These are phyloP conservation scores for Trichophaea hybrida DNA, from an alignment of 2,329 filamentous ascomycete species.

Conservation along the genomic window DNA sequence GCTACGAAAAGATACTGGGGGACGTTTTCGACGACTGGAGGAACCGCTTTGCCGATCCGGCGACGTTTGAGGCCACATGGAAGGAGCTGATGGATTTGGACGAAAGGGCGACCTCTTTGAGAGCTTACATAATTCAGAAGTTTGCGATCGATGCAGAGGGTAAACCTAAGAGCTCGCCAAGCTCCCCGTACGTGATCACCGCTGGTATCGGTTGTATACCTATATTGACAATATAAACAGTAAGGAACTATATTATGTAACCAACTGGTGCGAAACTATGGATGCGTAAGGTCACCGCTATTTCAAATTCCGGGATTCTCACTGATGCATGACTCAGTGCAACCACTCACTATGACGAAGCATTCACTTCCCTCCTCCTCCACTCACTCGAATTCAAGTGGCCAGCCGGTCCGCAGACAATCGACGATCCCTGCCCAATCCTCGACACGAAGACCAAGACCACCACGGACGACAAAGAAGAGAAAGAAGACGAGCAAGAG, in stretches of 20 bases:
- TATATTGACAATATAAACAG: neutral
- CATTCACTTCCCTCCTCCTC: constrained; percentile 14
- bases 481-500: constrained; percentile 7
- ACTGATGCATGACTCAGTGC: constrained; percentile 9
- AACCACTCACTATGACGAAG: constrained; percentile 20
- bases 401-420: neutral
- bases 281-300: constrained; percentile 11
- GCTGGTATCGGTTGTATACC: neutral
- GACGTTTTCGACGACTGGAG: neutral
- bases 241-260: constrained; percentile 7
- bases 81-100: neutral
- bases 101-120: neutral
- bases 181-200: neutral
- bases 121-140: neutral
- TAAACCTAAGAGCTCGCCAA: constrained; percentile 8
- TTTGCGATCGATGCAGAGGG: neutral
- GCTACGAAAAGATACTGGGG: neutral
- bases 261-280: constrained; percentile 15
- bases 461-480: constrained; percentile 29
- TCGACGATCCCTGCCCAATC: constrained; percentile 28
- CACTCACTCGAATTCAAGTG: neutral
- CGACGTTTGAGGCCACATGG: neutral
- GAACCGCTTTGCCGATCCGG: constrained; percentile 9
- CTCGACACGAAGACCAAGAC: constrained; percentile 30
- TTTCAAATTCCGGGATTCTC: neutral